A percentile compares a stretch with the other conserved stretches of the same genome.
These are phyloP conservation scores for Termitomyces sp. DNA, from an alignment of 768 basidiomycete genomes.

Conservation along the genomic window DNA sequence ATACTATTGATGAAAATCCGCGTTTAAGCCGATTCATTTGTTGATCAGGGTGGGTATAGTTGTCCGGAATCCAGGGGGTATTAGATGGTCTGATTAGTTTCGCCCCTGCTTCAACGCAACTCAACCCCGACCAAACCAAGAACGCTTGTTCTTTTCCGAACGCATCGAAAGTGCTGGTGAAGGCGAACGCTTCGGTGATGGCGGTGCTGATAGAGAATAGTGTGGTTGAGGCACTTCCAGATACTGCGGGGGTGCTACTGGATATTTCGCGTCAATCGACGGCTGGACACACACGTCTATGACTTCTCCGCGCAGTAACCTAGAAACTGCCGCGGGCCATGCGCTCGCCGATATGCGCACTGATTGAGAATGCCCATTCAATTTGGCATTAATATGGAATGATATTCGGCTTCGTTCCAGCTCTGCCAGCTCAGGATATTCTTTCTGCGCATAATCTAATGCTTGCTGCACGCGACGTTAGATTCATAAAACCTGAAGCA, in stretches of 20 bases:
- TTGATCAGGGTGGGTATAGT: neutral
- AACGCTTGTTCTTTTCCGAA: conserved; percentile 8
- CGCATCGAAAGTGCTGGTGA: conserved; percentile 15
- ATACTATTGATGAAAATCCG: too few species aligned
- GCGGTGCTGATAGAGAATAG: conserved; percentile 19
- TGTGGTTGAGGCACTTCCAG: conserved; percentile 26
- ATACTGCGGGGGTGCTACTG: conserved; percentile 39
- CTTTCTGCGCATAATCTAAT: conserved; percentile 41
- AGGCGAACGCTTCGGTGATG: conserved; percentile 16
- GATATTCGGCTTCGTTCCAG: conserved; percentile 35
- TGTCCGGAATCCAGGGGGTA: neutral
- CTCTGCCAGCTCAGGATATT: conserved; percentile 36
- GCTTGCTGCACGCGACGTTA: conserved; percentile 34
- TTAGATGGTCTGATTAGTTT: neutral
- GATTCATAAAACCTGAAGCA: neutral
- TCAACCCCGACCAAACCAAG: conserved; percentile 15
- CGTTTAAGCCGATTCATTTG: neutral
- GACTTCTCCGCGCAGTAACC: conserved; percentile 40
- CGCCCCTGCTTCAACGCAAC: neutral
- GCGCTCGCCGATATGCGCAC: conserved; percentile 48
- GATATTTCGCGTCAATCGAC: conserved; percentile 19
- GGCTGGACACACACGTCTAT: conserved; percentile 38
- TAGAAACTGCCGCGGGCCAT: conserved; percentile 37
- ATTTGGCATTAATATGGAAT: conserved; percentile 32
- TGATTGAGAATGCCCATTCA: conserved; percentile 24